Percentiles rank a stretch among this genome's conserved stretches.
phyloP scores from a whole-genome alignment of 2,329 filamentous ascomycete species.

The Pseudofabraea citricarpa region DNA sequence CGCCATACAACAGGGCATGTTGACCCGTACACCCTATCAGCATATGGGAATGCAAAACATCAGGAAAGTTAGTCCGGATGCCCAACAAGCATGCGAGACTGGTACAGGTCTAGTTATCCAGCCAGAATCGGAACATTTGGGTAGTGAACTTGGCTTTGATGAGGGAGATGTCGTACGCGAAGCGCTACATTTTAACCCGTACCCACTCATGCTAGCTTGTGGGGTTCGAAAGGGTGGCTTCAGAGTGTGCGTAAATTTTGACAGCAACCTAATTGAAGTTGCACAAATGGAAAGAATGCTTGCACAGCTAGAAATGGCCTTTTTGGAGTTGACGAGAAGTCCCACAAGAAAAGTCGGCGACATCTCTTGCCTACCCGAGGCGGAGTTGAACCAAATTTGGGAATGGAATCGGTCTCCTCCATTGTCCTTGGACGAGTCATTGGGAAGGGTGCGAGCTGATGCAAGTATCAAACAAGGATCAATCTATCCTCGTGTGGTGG shows the following conservation, averaged over 20 bases:
- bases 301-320: slow-evolving; percentile 26
- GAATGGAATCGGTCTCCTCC: slow-evolving; percentile 33
- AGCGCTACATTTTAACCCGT: slow-evolving; percentile 38
- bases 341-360: slow-evolving; percentile 23
- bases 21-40: slow-evolving; percentile 38
- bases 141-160: slow-evolving; percentile 31
- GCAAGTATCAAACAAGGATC: slow-evolving; percentile 19
- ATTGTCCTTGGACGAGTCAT: slow-evolving; percentile 26
- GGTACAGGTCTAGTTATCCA: slow-evolving; percentile 17
- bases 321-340: slow-evolving; percentile 16
- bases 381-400: slow-evolving; percentile 38
- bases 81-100: slow-evolving; percentile 16
- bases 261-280: slow-evolving; percentile 30
- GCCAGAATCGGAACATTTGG: slow-evolving; percentile 30
- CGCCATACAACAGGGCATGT: slow-evolving; percentile 39
- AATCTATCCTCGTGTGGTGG: slow-evolving; percentile 30
- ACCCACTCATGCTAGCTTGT: slow-evolving; percentile 43
- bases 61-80: slow-evolving; percentile 16
- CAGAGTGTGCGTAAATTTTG: slow-evolving; percentile 38
- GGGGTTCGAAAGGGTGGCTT: slow-evolving; percentile 38
- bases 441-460: slow-evolving; percentile 15
- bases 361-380: slow-evolving; percentile 24
- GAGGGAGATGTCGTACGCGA: slow-evolving; percentile 27
- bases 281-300: slow-evolving; percentile 33
- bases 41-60: slow-evolving; percentile 22